phyloP scores from a whole-genome alignment of 441 rosid species.

The Jatropha podagrica region DNA sequence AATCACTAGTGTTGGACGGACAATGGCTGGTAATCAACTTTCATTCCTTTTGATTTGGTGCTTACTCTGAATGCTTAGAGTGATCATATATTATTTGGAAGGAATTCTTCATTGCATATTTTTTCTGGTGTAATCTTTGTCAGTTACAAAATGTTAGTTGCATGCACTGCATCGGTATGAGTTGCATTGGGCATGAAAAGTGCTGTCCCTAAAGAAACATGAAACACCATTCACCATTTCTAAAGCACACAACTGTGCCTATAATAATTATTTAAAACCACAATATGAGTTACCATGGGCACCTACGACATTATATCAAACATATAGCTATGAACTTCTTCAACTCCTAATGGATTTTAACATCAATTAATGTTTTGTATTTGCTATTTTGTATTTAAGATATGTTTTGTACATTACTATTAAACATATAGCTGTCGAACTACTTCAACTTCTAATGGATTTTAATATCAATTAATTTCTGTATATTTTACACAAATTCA shows the following conservation, averaged over 20 bases:
- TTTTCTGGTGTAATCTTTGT: background rate
- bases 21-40: conserved; percentile 80
- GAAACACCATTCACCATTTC: too few species aligned
- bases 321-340: background rate
- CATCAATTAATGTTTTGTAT: background rate
- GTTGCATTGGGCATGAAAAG: background rate
- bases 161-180: background rate
- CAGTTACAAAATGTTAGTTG: background rate
- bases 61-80: background rate
- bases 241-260: background rate
- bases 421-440: too few species aligned
- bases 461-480: background rate
- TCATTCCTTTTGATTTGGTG: conserved; percentile 18
- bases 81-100: background rate
- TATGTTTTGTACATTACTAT: too few species aligned
- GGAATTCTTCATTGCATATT: background rate
- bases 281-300: background rate
- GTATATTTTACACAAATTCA: background rate
- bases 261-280: background rate
- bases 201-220: too few species aligned
- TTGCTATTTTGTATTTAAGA: background rate
- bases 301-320: too few species aligned
- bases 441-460: too few species aligned
- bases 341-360: conserved; percentile 5
- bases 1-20: conserved; percentile 76